phyloP scores from a whole-genome alignment of 1,284 basidiomycete genomes.

The Boletus smithii region DNA sequence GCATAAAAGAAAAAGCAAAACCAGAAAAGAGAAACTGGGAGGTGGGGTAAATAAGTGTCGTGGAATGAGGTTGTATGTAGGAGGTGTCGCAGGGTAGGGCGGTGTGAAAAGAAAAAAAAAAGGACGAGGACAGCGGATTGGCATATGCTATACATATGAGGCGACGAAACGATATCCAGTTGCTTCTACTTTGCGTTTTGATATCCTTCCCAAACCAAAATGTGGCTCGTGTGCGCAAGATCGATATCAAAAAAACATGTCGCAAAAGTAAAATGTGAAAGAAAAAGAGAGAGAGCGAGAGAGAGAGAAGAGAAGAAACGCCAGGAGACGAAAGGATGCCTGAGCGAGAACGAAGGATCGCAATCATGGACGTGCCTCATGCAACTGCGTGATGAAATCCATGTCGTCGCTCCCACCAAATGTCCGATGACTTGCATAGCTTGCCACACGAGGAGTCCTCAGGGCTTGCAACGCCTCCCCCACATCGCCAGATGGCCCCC shows the following conservation, averaged over 20 bases:
- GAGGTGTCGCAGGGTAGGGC: constrained; percentile 15
- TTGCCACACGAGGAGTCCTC: constrained; percentile 9
- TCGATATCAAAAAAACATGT: constrained; percentile 3
- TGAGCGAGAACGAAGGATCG: background rate
- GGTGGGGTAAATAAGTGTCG: no score
- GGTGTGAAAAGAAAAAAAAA: background rate
- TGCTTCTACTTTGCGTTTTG: constrained; percentile 7
- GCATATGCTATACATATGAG: constrained; percentile 21
- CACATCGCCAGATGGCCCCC: constrained; percentile 15
- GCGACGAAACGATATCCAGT: background rate
- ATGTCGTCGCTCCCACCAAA: constrained; percentile 30
- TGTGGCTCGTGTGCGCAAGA: constrained; percentile 3
- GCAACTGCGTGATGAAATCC: constrained; percentile 19
- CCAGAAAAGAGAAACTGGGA: background rate
- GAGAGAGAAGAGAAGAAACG: no score
- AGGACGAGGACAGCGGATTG: background rate
- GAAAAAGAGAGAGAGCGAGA: background rate
- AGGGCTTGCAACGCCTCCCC: constrained; percentile 11
- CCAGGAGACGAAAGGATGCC: no score
- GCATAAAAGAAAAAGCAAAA: background rate
- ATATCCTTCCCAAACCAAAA: constrained; percentile 15
- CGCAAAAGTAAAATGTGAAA: background rate
- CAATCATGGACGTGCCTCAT: constrained; percentile 13
- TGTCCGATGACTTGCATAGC: constrained; percentile 23
- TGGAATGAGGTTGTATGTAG: background rate